phyloP scores from a whole-genome alignment of 2,329 filamentous ascomycete genomes.

The Aureobasidium pullulans region DNA sequence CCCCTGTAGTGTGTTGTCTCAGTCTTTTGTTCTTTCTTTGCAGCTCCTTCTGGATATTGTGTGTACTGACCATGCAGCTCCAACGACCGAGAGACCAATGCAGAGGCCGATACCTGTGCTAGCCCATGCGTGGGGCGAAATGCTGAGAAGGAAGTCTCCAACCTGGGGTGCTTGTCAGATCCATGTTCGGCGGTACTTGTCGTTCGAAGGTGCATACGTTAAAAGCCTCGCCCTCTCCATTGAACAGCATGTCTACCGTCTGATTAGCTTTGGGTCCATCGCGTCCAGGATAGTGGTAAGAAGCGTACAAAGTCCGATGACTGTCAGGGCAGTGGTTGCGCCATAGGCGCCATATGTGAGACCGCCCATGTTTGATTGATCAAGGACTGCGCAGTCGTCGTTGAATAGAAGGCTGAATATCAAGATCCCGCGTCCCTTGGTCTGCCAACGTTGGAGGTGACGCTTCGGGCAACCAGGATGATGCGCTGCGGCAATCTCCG shows the following conservation, averaged over 20 bases:
- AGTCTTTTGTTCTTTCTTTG: not conserved
- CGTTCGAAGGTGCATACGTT: conserved; percentile 55
- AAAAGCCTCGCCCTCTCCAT: conserved; percentile 90
- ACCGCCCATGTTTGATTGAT: conserved; percentile 21
- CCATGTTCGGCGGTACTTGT: no score
- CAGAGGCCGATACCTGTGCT: conserved; percentile 84
- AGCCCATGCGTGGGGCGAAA: conserved; percentile 93
- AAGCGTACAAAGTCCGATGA: conserved; percentile 32
- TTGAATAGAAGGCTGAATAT: not conserved
- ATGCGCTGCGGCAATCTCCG: conserved; percentile 8
- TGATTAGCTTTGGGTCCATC: conserved; percentile 20
- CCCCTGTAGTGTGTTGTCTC: conserved; percentile 55
- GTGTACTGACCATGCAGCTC: conserved; percentile 78
- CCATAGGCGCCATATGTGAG: conserved; percentile 31
- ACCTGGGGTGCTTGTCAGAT: conserved; percentile 46
- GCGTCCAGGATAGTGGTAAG: not conserved
- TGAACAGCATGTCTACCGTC: conserved; percentile 88
- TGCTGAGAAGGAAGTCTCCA: conserved; percentile 85
- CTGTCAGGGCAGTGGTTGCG: conserved; percentile 26
- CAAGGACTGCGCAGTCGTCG: not conserved
- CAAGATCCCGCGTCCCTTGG: not conserved
- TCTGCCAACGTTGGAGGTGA: conserved; percentile 3
- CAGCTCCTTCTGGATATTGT: not conserved
- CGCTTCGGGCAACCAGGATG: conserved; percentile 4
- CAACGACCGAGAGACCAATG: conserved; percentile 92